Conservation (phyloP, 768 basidiomycete species). For the Basidioascus undulatus region DNA sequence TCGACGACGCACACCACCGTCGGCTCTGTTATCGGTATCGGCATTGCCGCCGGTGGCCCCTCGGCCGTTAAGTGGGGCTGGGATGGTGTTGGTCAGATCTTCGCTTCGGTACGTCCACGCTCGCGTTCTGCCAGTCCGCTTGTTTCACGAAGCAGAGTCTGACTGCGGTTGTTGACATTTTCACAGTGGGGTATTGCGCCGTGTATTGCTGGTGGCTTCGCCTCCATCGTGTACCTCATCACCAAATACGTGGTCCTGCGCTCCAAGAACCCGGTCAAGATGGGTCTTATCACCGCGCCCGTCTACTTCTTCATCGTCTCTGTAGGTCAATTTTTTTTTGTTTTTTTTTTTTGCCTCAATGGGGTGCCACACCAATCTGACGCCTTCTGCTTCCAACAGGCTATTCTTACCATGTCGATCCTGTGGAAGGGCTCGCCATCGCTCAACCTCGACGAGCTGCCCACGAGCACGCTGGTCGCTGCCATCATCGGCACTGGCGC, state of each 20-base stretch:
- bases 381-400: not conserved
- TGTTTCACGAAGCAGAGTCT: no score
- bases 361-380: not conserved
- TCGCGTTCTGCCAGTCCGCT: no score
- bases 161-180: constrained; percentile 2
- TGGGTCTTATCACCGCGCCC: constrained; percentile 16
- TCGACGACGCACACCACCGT: constrained; percentile 25
- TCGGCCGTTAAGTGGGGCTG: constrained; percentile 23
- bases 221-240: constrained; percentile 16
- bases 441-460: constrained; percentile 18
- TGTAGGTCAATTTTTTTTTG: not conserved
- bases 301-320: constrained; percentile 17
- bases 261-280: constrained; percentile 17
- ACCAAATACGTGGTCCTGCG: constrained; percentile 19
- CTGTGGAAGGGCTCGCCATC: constrained; percentile 22
- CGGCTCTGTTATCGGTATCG: constrained; percentile 23
- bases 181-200: constrained; percentile 14
- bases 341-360: constrained; percentile 15
- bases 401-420: not conserved
- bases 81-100: constrained; percentile 13
- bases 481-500: constrained; percentile 20
- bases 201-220: constrained; percentile 19
- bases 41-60: constrained; percentile 19
- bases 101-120: no score
- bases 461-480: constrained; percentile 14